These are phyloP conservation scores for Colletotrichum somersetense DNA, from an alignment of 2,329 filamentous ascomycete genomes.

Conservation along the genomic window DNA sequence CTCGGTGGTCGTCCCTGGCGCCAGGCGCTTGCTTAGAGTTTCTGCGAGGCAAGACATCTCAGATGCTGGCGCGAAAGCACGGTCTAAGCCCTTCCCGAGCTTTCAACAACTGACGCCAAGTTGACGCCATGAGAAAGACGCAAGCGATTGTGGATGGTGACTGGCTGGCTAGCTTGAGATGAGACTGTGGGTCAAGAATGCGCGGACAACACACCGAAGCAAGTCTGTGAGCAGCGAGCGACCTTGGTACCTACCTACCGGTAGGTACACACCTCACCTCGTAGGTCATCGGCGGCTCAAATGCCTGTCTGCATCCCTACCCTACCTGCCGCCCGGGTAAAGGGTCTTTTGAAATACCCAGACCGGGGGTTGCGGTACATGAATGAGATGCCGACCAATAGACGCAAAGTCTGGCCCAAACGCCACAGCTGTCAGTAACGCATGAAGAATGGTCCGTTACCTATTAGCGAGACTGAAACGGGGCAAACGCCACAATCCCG, in stretches of 20 bases:
- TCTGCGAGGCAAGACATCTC: neutral
- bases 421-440: neutral
- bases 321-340: neutral
- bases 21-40: neutral
- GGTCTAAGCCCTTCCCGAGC: neutral
- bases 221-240: neutral
- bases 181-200: slow-evolving; percentile 22
- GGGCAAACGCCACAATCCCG: neutral
- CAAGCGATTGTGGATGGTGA: slow-evolving; percentile 3
- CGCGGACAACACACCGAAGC: neutral
- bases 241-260: too few relatives aligned
- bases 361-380: neutral
- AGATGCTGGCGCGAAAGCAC: neutral
- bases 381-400: slow-evolving; percentile 1
- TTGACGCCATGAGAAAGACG: neutral
- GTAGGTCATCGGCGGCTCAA: neutral
- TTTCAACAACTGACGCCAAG: neutral
- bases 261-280: too few relatives aligned
- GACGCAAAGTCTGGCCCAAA: neutral
- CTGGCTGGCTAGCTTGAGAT: slow-evolving; percentile 13
- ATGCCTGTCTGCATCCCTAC: neutral
- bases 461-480: neutral
- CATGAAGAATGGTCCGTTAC: neutral
- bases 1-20: neutral
- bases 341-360: neutral